Conservation (phyloP, 2,329 filamentous ascomycete species). For the Fusarium incarnatum region DNA sequence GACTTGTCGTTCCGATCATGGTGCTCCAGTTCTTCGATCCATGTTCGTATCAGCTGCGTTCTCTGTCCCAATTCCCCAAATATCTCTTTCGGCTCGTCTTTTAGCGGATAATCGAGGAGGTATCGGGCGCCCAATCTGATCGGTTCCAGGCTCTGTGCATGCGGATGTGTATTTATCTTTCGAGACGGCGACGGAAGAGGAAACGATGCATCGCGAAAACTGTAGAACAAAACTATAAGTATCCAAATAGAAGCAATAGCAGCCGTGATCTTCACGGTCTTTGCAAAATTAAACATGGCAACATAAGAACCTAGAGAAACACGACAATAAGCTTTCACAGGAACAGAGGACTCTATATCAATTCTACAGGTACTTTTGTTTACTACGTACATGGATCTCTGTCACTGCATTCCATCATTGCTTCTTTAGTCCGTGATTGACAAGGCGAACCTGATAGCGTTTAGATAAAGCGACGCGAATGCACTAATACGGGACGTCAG, state of each 20-base stretch:
- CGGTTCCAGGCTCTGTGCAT: background rate
- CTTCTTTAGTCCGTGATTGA: background rate
- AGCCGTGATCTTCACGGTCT: conserved; percentile 19
- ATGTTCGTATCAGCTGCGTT: conserved; percentile 24
- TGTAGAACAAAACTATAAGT: conserved; percentile 12
- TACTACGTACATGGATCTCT: background rate
- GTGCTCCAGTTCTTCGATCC: conserved; percentile 32
- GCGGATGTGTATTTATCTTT: background rate
- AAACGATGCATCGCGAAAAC: conserved; percentile 5
- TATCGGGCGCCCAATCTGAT: conserved; percentile 35
- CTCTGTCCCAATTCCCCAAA: conserved; percentile 52
- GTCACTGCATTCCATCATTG: background rate
- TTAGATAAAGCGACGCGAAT: background rate
- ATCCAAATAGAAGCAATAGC: conserved; percentile 28
- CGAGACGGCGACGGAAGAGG: background rate
- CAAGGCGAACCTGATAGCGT: background rate
- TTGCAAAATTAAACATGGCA: conserved; percentile 30
- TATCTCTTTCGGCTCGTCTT: conserved; percentile 46
- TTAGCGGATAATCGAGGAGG: conserved; percentile 48
- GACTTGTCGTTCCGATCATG: background rate
- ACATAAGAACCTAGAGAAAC: background rate
- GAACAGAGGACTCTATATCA: background rate
- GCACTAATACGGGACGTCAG: background rate
- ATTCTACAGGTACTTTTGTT: background rate
- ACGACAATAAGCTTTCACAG: background rate